phyloP scores from a whole-genome alignment of 2,329 filamentous ascomycete species.

The Alternaria arbusti region DNA sequence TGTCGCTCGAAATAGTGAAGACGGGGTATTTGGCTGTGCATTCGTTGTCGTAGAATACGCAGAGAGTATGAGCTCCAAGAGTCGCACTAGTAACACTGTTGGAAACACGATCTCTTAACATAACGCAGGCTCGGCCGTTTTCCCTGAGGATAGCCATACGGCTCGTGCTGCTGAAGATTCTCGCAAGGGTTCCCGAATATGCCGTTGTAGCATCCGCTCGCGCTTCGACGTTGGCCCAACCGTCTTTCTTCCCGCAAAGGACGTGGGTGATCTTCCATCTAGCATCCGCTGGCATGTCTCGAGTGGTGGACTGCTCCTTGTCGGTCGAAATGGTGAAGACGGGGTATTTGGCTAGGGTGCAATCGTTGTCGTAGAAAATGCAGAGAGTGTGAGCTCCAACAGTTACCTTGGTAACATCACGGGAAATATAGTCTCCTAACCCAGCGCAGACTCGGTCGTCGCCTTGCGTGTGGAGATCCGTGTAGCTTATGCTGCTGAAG shows the following conservation, averaged over 20 bases:
- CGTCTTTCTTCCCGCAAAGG: neutral
- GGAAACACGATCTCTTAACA: neutral
- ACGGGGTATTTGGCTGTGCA: neutral
- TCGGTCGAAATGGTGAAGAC: neutral
- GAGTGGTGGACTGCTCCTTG: no score
- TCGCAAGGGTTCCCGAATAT: neutral
- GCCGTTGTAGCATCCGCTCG: neutral
- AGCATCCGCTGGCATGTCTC: neutral
- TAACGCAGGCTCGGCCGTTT: neutral
- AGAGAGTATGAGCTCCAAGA: neutral
- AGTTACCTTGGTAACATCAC: no score
- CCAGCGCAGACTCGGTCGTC: no score
- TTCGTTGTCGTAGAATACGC: neutral
- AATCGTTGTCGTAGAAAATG: neutral
- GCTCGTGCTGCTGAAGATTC: neutral
- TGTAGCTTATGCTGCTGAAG: no score
- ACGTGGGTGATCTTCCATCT: neutral
- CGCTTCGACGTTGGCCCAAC: neutral
- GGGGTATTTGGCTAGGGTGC: neutral
- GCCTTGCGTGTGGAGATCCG: no score
- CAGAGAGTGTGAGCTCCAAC: neutral
- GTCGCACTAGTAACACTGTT: neutral
- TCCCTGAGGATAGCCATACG: no score
- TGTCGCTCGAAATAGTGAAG: neutral
- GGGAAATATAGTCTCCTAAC: no score